A percentile compares a stretch with the other conserved stretches of the same genome.
Evolutionary conservation across 441 rosid species (phyloP).

Genomic region (Omphalea diandra): DNA sequence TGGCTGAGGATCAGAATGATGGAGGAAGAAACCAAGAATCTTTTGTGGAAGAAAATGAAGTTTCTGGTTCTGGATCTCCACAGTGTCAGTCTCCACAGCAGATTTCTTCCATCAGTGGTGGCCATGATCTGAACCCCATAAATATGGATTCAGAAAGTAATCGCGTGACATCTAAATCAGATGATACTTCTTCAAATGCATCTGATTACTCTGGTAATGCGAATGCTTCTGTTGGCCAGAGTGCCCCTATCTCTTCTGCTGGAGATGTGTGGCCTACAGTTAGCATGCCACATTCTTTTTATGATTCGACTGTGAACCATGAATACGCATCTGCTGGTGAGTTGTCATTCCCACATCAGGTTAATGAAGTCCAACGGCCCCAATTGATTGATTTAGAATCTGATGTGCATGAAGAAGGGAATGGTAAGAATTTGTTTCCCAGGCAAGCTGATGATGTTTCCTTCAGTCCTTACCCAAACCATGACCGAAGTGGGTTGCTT

Average conservation of each 20-base stretch:
- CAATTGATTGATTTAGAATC: conserved; percentile 59
- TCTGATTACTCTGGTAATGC: conserved; percentile 35
- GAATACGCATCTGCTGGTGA: conserved; percentile 47
- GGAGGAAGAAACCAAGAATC: conserved; percentile 28
- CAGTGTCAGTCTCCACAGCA: conserved; percentile 45
- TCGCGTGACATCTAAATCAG: conserved; percentile 38
- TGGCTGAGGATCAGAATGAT: conserved; percentile 24
- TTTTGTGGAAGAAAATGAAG: conserved; percentile 40
- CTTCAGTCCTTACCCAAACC: conserved; percentile 59
- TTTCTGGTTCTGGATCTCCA: conserved; percentile 46
- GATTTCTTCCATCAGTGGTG: conserved; percentile 38
- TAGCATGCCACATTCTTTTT: conserved; percentile 47
- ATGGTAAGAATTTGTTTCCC: conserved; percentile 47
- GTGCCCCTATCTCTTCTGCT: conserved; percentile 45
- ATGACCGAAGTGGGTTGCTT: conserved; percentile 75
- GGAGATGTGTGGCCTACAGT: conserved; percentile 65
- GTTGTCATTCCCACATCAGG: conserved; percentile 51
- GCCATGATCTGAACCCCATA: conserved; percentile 30
- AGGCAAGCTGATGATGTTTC: conserved; percentile 52
- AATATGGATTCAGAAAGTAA: conserved; percentile 42
- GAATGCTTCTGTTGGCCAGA: conserved; percentile 47
- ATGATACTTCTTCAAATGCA: conserved; percentile 38
- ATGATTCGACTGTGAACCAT: conserved; percentile 47
- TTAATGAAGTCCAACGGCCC: conserved; percentile 39
- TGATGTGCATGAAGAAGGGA: conserved; percentile 43